phyloP scores from a whole-genome alignment of 345 rosid genomes.

The Sonneratia alba region DNA sequence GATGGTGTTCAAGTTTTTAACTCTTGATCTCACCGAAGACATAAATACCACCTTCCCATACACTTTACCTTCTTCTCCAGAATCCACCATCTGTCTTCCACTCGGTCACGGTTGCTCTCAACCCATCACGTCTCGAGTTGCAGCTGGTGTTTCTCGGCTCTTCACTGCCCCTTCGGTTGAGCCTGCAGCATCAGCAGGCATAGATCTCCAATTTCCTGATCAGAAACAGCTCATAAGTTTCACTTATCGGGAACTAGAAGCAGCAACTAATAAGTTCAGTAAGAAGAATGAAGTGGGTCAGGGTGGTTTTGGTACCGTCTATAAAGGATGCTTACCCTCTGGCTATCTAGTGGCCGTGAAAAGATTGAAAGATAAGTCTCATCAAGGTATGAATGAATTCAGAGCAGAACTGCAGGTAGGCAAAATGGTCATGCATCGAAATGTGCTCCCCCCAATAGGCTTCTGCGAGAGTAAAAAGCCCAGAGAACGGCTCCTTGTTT shows the following conservation, averaged over 20 bases:
- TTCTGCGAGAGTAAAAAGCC: background rate
- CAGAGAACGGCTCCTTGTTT: conserved; percentile 5
- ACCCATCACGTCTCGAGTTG: background rate
- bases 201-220: background rate
- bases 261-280: background rate
- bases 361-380: background rate
- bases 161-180: too few relatives aligned
- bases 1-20: conserved; percentile 5
- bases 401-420: background rate
- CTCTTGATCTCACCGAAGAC: conserved; percentile 1
- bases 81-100: background rate
- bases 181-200: background rate
- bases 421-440: conserved; percentile 1
- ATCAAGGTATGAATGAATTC: background rate
- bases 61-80: background rate
- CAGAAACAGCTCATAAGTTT: background rate
- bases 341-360: conserved; percentile 7
- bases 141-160: background rate
- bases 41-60: background rate
- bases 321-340: conserved; percentile 1
- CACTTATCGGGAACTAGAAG: background rate
- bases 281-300: background rate
- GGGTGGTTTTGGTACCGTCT: conserved; percentile 4
- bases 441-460: background rate
- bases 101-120: background rate